These are phyloP conservation scores for Actinidia arguta DNA, from an alignment of 179 eudicot species.

Conservation along the genomic window DNA sequence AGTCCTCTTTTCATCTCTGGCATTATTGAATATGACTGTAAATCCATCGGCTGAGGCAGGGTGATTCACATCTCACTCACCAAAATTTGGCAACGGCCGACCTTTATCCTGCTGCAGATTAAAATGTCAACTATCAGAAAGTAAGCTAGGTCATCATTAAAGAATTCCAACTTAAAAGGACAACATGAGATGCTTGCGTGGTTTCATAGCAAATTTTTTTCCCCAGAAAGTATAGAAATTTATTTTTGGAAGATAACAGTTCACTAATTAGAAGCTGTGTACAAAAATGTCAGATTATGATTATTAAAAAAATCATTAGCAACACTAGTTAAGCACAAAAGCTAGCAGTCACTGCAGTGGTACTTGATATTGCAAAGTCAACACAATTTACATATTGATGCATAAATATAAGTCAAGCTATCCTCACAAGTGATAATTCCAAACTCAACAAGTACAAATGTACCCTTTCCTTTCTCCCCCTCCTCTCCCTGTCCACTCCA, in stretches of 20 bases:
- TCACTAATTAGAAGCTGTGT: neutral
- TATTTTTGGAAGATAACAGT: neutral
- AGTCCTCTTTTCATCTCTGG: constrained; percentile 77
- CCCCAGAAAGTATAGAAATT: too few relatives aligned
- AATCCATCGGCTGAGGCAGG: constrained; percentile 84
- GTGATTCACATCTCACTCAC: constrained; percentile 82
- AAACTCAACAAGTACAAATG: neutral
- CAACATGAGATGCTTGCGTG: constrained; percentile 9
- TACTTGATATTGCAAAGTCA: neutral
- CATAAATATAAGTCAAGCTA: neutral
- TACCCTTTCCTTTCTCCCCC: neutral
- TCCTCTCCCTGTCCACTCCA: neutral
- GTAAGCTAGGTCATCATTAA: neutral
- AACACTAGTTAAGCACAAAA: neutral
- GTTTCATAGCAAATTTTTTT: neutral
- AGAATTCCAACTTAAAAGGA: neutral
- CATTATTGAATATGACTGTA: constrained; percentile 71
- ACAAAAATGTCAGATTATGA: neutral
- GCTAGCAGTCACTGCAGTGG: neutral
- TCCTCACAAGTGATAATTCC: neutral
- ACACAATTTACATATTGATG: neutral
- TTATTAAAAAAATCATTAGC: neutral
- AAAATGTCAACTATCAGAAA: neutral
- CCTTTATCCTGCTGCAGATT: constrained; percentile 52
- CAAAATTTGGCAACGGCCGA: constrained; percentile 77